A percentile compares a stretch with the other conserved stretches of the same genome.
Conservation (phyloP, 306 rosid genomes). For the Fragaria nilgerrensis region DNA sequence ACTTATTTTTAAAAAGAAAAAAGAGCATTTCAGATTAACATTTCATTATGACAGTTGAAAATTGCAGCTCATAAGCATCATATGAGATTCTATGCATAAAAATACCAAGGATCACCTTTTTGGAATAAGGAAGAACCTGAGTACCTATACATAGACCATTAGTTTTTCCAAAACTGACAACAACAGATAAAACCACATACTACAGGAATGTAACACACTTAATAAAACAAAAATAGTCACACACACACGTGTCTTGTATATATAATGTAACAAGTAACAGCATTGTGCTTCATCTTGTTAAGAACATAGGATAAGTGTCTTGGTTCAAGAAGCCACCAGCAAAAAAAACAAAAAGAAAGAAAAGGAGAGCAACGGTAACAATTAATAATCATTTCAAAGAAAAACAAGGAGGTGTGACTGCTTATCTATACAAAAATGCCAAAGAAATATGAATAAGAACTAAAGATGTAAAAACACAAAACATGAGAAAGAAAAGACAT, state of each 20-base stretch:
- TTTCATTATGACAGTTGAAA: neutral
- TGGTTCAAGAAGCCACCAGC: neutral
- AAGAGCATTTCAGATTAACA: neutral
- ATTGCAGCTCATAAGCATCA: neutral
- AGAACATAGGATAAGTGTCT: neutral
- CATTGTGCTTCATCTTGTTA: neutral
- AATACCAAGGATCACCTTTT: constrained; percentile 2
- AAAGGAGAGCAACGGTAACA: neutral
- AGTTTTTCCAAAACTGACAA: neutral
- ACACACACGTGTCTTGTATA: neutral
- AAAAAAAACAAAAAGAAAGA: neutral
- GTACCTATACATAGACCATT: neutral
- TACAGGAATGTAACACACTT: neutral
- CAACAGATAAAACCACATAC: neutral
- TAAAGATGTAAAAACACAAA: constrained; percentile 1
- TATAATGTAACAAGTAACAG: neutral
- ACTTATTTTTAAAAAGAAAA: neutral
- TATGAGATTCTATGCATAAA: neutral
- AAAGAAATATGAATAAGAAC: neutral
- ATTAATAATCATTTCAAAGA: neutral
- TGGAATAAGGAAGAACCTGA: neutral
- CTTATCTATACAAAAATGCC: neutral
- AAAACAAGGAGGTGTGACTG: neutral
- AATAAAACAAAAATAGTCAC: neutral
- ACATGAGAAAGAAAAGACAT: neutral